Conservation (phyloP, 805 yeast genomes). For the Kazachstania kunashirensis region DNA sequence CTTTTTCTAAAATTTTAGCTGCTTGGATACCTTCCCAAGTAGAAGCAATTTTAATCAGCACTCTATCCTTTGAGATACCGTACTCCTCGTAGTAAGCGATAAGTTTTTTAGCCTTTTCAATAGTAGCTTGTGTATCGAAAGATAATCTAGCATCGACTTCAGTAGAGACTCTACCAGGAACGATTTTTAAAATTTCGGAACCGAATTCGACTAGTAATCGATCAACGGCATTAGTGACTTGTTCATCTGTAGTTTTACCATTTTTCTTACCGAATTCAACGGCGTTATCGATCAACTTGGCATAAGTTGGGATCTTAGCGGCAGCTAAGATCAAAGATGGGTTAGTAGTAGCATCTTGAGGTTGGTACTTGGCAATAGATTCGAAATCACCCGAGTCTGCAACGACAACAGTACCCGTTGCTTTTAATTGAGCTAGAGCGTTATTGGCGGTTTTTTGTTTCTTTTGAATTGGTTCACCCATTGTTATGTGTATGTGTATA, state of each 20-base stretch:
- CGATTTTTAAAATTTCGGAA: conserved; percentile 80
- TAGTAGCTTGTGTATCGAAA: conserved; percentile 87
- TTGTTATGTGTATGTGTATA: conserved; percentile 1
- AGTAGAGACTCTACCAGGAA: conserved; percentile 98
- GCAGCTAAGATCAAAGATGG: conserved; percentile 97
- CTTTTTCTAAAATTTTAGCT: conserved; percentile 85
- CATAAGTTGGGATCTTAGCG: conserved; percentile 79
- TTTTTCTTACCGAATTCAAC: conserved; percentile 70
- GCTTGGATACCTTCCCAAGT: conserved; percentile 99
- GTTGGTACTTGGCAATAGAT: conserved; percentile 93
- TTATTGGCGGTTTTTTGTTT: conserved; percentile 35
- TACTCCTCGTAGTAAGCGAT: conserved; percentile 75
- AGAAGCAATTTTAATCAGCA: conserved; percentile 92
- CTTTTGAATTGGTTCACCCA: conserved; percentile 15
- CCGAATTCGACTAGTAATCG: conserved; percentile 93
- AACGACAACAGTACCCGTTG: conserved; percentile 92
- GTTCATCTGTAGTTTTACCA: conserved; percentile 42
- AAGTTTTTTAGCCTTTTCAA: conserved; percentile 86
- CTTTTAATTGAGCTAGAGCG: conserved; percentile 87
- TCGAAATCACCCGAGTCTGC: conserved; percentile 99
- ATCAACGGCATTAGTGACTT: conserved; percentile 80
- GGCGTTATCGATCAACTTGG: conserved; percentile 82
- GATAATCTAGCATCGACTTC: conserved; percentile 99
- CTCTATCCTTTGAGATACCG: conserved; percentile 83
- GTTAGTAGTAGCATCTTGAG: conserved; percentile 99